phyloP scores from a whole-genome alignment of 73 alveolate genomes.

The Symbiodinium pilosum region DNA sequence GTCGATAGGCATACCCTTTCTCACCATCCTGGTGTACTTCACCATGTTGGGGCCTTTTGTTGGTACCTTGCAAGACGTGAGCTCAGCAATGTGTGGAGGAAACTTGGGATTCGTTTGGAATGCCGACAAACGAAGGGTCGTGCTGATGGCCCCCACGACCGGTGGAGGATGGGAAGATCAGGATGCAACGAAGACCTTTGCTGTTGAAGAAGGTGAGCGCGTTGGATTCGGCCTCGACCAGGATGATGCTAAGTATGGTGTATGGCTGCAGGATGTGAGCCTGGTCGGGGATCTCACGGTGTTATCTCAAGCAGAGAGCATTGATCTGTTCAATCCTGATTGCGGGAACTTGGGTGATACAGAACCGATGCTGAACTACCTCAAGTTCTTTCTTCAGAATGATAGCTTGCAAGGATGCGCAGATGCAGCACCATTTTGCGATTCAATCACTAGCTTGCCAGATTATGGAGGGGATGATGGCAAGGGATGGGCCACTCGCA shows the following conservation, averaged over 20 bases:
- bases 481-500: constrained; percentile 54
- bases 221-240: constrained; percentile 11
- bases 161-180: constrained; percentile 62
- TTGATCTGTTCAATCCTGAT: constrained; percentile 22
- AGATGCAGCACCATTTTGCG: constrained; percentile 13
- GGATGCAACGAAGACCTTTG: background rate
- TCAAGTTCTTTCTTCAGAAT: constrained; percentile 15
- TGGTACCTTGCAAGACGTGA: constrained; percentile 14
- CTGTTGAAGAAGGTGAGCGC: constrained; percentile 52
- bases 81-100: constrained; percentile 61
- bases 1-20: constrained; percentile 30
- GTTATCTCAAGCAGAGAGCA: background rate
- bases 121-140: constrained; percentile 37
- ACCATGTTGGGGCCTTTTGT: constrained; percentile 60
- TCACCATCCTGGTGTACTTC: constrained; percentile 39
- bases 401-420: constrained; percentile 52
- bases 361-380: constrained; percentile 47
- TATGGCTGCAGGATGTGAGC: constrained; percentile 1
- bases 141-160: constrained; percentile 41
- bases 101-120: constrained; percentile 33
- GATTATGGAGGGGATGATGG: constrained; percentile 38
- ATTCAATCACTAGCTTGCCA: constrained; percentile 21
- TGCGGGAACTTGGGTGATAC: constrained; percentile 38
- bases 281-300: background rate
- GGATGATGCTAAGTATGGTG: constrained; percentile 1